A percentile compares a stretch with the other conserved stretches of the same genome.
Conservation (phyloP, 1,284 basidiomycete species). For the Trametes polyzona region DNA sequence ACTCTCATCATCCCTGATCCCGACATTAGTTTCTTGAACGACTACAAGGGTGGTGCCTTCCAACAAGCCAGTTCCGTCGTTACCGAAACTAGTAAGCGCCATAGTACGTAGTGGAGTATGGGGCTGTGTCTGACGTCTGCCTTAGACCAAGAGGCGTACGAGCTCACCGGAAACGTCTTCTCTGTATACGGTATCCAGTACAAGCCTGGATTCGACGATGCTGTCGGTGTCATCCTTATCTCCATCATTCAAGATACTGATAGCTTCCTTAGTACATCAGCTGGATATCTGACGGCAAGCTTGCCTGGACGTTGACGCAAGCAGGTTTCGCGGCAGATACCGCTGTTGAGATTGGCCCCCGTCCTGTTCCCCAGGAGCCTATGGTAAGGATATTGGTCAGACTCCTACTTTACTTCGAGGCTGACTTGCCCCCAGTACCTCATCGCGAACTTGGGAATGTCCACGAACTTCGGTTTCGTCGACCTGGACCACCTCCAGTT, state of each 20-base stretch:
- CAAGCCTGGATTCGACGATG: constrained; percentile 45
- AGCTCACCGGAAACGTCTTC: constrained; percentile 47
- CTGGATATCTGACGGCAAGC: constrained; percentile 71
- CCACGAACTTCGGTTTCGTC: constrained; percentile 73
- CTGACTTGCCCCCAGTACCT: constrained; percentile 58
- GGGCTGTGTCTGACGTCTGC: constrained; percentile 41
- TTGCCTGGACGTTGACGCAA: constrained; percentile 80
- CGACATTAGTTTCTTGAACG: constrained; percentile 48
- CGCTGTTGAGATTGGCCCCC: constrained; percentile 62
- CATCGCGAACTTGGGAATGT: constrained; percentile 83
- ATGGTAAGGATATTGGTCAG: constrained; percentile 52
- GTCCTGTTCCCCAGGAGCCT: constrained; percentile 54
- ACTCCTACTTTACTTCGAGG: no score
- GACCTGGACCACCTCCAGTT: constrained; percentile 69
- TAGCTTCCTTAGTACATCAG: constrained; percentile 71
- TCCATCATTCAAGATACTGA: neutral
- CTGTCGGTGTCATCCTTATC: constrained; percentile 27
- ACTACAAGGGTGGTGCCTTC: constrained; percentile 55
- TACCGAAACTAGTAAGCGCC: constrained; percentile 31
- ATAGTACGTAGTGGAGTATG: no score
- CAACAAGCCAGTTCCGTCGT: constrained; percentile 52
- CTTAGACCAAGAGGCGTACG: constrained; percentile 46
- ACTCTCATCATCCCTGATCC: constrained; percentile 51
- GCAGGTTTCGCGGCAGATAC: constrained; percentile 73
- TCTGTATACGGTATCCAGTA: constrained; percentile 71